phyloP scores from a whole-genome alignment of 1,284 basidiomycete species.

The Bondarzewia mesenterica region DNA sequence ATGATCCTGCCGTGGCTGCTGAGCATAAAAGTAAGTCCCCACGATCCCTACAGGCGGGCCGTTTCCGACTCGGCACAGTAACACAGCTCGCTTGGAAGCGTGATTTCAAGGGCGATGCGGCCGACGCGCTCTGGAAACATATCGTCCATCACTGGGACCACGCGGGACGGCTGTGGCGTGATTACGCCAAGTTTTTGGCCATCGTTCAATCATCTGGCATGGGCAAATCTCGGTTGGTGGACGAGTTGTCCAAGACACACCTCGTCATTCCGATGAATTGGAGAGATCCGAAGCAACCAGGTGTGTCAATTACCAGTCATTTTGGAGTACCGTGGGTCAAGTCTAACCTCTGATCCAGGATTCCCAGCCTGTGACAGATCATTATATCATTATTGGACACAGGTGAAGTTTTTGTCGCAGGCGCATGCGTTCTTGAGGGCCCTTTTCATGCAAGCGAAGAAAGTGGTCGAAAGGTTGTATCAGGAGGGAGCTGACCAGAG shows the following conservation, averaged over 20 bases:
- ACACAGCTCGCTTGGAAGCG: no score
- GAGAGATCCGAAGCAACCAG: background rate
- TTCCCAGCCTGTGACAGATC: background rate
- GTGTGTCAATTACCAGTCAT: no score
- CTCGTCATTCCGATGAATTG: conserved; percentile 21
- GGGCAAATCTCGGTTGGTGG: conserved; percentile 22
- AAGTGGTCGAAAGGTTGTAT: background rate
- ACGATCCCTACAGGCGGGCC: no score
- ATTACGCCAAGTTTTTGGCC: background rate
- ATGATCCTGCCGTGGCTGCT: no score
- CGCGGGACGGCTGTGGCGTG: no score
- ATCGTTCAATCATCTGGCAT: conserved; percentile 23
- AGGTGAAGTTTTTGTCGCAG: background rate
- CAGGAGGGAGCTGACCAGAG: background rate
- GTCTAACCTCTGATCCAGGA: background rate
- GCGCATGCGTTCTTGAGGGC: background rate
- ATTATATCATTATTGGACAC: background rate
- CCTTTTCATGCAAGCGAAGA: background rate
- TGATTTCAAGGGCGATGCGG: no score
- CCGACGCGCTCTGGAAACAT: no score
- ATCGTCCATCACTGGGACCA: no score
- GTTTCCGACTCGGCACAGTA: no score
- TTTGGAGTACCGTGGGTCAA: background rate
- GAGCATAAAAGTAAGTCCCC: no score
- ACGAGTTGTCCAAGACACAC: conserved; percentile 18